These are phyloP conservation scores for Spathaspora gorwiae DNA, from an alignment of 805 yeast species.

Conservation along the genomic window DNA sequence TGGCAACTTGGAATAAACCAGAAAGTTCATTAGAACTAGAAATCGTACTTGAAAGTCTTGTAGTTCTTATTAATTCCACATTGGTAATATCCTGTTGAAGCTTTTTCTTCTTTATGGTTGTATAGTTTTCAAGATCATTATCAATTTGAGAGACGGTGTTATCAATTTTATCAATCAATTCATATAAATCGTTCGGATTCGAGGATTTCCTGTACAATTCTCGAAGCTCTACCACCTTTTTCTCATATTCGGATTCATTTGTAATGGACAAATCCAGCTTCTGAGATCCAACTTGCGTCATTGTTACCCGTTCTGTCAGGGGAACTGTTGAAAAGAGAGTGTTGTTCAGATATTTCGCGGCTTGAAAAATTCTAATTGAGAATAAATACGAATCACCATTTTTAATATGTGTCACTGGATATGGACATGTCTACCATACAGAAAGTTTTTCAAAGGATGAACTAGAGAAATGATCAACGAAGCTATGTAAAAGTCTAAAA, in stretches of 20 bases:
- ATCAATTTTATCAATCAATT: slow-evolving; percentile 26
- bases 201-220: slow-evolving; percentile 17
- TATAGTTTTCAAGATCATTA: slow-evolving; percentile 20
- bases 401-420: no score
- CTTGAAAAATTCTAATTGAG: no score
- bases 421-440: no score
- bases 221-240: slow-evolving; percentile 3
- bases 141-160: slow-evolving; percentile 19
- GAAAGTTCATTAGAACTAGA: slow-evolving; percentile 53
- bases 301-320: not conserved
- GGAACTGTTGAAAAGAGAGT: no score
- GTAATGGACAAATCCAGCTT: not conserved
- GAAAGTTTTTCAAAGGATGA: no score
- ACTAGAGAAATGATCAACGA: no score
- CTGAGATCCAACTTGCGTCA: not conserved
- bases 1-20: slow-evolving; percentile 53
- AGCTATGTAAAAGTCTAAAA: no score
- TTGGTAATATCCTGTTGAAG: slow-evolving; percentile 38
- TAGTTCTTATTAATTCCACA: slow-evolving; percentile 57
- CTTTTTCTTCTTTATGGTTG: slow-evolving; percentile 20
- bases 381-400: no score
- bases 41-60: slow-evolving; percentile 60
- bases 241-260: slow-evolving; percentile 3
- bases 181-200: slow-evolving; percentile 25
- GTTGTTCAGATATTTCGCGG: no score